Evolutionary conservation across 306 rosid species (phyloP).

Genomic region (Ochetophila trinervis): DNA sequence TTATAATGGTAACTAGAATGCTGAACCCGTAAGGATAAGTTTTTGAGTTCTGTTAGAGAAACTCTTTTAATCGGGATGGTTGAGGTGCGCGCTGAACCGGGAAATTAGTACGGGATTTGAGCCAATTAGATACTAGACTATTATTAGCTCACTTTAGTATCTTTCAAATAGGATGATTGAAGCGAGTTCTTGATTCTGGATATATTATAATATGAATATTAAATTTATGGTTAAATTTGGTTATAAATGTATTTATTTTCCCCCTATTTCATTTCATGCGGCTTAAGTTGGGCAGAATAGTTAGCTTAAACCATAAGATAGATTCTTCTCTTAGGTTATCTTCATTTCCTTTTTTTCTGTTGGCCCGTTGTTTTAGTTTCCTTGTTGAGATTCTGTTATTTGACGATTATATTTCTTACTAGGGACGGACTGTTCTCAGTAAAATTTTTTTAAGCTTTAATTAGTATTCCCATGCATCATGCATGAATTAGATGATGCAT

Average conservation of each 20-base stretch:
- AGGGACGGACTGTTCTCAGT: no score
- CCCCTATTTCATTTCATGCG: background rate
- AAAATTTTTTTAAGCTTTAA: no score
- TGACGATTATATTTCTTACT: no score
- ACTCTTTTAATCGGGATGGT: background rate
- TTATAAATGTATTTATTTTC: background rate
- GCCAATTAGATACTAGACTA: background rate
- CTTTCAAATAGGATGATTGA: background rate
- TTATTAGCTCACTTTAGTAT: background rate
- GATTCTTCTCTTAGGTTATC: background rate
- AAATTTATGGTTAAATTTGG: background rate
- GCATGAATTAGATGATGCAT: no score
- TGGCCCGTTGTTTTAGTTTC: background rate
- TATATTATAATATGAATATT: background rate
- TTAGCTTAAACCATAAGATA: background rate
- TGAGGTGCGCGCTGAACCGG: conserved; percentile 8
- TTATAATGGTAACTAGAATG: conserved; percentile 13
- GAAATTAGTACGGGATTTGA: conserved; percentile 15
- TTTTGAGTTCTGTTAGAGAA: background rate
- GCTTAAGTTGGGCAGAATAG: background rate
- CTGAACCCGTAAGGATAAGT: background rate
- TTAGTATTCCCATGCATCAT: no score
- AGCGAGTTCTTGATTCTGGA: no score
- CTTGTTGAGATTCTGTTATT: no score
- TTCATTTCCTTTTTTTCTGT: background rate